Conservation (phyloP, 176 grass and related monocot genomes). For the Zoysia pacifica region DNA sequence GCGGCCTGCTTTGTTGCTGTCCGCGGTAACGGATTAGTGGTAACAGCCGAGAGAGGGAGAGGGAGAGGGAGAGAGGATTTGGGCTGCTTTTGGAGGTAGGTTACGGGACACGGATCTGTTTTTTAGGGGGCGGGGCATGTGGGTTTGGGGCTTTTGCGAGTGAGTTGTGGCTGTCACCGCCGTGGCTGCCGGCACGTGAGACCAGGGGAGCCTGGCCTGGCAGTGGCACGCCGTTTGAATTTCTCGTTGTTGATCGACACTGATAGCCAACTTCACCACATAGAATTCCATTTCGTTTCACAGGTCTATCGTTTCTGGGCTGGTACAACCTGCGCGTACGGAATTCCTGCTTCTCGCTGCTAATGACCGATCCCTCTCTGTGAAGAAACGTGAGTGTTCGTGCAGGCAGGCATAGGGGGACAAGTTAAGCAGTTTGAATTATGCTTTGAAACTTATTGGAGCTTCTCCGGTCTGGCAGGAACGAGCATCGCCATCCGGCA, state of each 20-base stretch:
- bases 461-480: no score
- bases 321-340: no score
- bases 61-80: not conserved
- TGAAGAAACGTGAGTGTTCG: no score
- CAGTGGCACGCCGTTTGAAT: not conserved
- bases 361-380: no score
- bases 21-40: conserved; percentile 5
- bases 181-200: conserved; percentile 44
- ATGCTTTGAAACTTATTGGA: no score
- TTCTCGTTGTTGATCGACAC: not conserved
- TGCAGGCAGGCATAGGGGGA: no score
- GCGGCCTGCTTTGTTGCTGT: conserved; percentile 14
- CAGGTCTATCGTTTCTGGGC: no score
- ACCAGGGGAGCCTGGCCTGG: not conserved
- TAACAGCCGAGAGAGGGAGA: not conserved
- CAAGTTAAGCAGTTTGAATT: no score
- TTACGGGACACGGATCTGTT: conserved; percentile 49
- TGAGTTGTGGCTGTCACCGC: conserved; percentile 50
- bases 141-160: conserved; percentile 39
- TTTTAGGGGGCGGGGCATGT: conserved; percentile 44
- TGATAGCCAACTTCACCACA: not conserved
- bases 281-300: no score
- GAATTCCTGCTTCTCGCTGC: no score
- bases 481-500: no score
- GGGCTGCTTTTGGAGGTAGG: conserved; percentile 17